Conservation (phyloP, 768 basidiomycete genomes). For the Mycena chlorophos region DNA sequence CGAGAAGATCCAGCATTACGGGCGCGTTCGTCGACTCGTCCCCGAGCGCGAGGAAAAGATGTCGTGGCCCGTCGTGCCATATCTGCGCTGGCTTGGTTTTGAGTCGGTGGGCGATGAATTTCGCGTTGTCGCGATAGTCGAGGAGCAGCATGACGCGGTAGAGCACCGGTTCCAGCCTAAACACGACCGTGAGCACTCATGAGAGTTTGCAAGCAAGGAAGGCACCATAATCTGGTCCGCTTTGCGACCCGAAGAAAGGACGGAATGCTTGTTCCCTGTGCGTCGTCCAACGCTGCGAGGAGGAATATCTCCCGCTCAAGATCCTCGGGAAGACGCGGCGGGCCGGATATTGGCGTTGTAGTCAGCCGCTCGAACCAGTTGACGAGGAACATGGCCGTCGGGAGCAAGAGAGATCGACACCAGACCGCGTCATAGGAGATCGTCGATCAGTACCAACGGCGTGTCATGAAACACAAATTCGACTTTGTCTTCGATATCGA, state of each 20-base stretch:
- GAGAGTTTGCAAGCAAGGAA: not conserved
- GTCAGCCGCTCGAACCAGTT: not conserved
- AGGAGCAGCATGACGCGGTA: not conserved
- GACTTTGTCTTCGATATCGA: no score
- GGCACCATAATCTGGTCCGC: not conserved
- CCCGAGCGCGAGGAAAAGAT: not conserved
- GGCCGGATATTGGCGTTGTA: not conserved
- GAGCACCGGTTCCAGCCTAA: not conserved
- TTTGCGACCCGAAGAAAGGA: not conserved
- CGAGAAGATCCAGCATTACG: not conserved
- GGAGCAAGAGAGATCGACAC: slow-evolving; percentile 1
- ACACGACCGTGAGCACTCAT: not conserved
- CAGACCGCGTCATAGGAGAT: no score
- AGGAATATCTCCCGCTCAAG: not conserved
- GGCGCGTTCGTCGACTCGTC: not conserved
- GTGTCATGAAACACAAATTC: no score
- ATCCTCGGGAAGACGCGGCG: not conserved
- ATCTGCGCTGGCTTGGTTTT: not conserved
- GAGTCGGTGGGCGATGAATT: not conserved
- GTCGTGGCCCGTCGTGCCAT: not conserved
- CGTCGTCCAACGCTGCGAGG: not conserved
- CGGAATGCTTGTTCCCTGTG: not conserved
- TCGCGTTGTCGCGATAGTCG: not conserved
- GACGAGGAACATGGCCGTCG: not conserved
- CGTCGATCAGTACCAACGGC: no score